Conservation (phyloP, 2,329 filamentous ascomycete genomes). For the Exophiala bonariae region DNA sequence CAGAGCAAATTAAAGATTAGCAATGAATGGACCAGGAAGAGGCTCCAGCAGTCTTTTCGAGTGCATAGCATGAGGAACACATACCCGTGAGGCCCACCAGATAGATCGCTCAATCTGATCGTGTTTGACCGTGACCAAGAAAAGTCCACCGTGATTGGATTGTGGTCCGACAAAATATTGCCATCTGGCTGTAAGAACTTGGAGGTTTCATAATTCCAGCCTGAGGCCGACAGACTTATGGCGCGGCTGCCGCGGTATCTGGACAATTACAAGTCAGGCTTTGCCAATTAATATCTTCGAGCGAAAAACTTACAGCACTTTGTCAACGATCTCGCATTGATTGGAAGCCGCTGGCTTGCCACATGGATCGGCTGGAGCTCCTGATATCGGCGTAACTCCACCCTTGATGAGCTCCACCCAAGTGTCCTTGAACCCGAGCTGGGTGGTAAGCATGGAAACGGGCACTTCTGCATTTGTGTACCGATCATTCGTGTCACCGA, state of each 20-base stretch:
- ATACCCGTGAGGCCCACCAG: neutral
- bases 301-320: slow-evolving; percentile 49
- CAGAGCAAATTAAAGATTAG: neutral
- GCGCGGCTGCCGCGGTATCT: slow-evolving; percentile 35
- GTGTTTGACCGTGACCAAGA: slow-evolving; percentile 6
- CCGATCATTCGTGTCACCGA: slow-evolving; percentile 66
- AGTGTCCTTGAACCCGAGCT: slow-evolving; percentile 56
- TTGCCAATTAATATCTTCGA: too few species aligned
- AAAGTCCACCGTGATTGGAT: slow-evolving; percentile 49
- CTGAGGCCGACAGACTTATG: slow-evolving; percentile 53
- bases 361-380: slow-evolving; percentile 48
- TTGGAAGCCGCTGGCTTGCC: slow-evolving; percentile 56
- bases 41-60: too few species aligned
- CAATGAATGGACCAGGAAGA: too few species aligned
- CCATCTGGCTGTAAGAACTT: slow-evolving; percentile 61
- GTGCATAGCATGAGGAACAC: neutral
- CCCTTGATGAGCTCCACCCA: slow-evolving; percentile 59
- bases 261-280: neutral
- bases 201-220: slow-evolving; percentile 50
- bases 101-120: slow-evolving; percentile 1
- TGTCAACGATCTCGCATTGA: slow-evolving; percentile 67
- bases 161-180: slow-evolving; percentile 63
- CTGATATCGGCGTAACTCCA: slow-evolving; percentile 47
- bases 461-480: slow-evolving; percentile 60
- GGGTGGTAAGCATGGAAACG: slow-evolving; percentile 46